Evolutionary conservation across 192 early-diverging fungal species (phyloP).

Genomic region (Tieghemiomyces parasiticus): DNA sequence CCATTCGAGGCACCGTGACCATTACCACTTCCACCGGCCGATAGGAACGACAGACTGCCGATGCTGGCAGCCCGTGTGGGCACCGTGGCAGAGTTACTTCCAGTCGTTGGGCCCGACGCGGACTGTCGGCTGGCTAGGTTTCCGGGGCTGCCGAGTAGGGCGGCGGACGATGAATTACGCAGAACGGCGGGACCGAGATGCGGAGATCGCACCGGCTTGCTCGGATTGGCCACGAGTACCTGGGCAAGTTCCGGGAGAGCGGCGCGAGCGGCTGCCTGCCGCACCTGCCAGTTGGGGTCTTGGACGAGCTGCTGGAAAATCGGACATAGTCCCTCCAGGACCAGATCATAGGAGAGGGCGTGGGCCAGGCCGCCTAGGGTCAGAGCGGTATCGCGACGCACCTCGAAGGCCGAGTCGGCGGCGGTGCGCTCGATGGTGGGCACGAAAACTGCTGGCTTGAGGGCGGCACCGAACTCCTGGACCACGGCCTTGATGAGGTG

Average conservation of each 20-base stretch:
- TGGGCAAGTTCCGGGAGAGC: conserved; percentile 28
- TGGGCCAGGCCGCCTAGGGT: conserved; percentile 25
- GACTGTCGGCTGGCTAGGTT: background rate
- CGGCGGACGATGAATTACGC: background rate
- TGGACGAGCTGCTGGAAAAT: conserved; percentile 20
- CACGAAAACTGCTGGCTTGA: conserved; percentile 31
- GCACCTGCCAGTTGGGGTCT: conserved; percentile 31
- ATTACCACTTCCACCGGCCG: background rate
- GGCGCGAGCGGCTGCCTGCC: conserved; percentile 26
- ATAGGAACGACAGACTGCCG: background rate
- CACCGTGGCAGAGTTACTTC: background rate
- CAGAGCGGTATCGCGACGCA: conserved; percentile 30
- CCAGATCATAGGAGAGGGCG: conserved; percentile 26
- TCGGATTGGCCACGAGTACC: conserved; percentile 15
- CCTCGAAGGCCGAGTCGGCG: conserved; percentile 24
- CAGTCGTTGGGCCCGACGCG: no score
- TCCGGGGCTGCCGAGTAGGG: background rate
- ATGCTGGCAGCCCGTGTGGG: background rate
- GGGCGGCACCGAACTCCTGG: conserved; percentile 20
- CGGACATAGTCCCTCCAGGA: conserved; percentile 24
- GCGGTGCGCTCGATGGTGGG: conserved; percentile 26
- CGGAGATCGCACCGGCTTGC: background rate
- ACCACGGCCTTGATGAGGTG: conserved; percentile 29
- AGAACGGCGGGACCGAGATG: background rate
- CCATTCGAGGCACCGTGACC: conserved; percentile 11